Evolutionary conservation across 352 stramenopile genomes (phyloP).

Genomic region (Phytophthora megakarya): DNA sequence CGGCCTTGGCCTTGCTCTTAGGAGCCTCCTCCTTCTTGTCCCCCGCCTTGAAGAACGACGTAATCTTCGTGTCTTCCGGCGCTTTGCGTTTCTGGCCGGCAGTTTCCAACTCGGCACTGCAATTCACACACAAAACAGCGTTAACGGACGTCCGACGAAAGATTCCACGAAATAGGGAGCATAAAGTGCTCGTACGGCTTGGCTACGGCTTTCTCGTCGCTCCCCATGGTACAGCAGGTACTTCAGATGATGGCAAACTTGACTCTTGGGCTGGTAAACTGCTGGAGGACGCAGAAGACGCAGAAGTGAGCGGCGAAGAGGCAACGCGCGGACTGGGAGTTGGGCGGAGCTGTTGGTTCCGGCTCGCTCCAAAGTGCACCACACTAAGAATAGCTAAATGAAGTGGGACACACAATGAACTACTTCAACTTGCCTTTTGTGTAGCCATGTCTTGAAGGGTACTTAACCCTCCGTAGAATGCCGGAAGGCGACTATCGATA

Average conservation of each 20-base stretch:
- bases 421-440: constrained; percentile 28
- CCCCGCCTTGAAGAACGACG: constrained; percentile 35
- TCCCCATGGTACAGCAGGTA: constrained; percentile 34
- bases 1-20: constrained; percentile 49
- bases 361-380: constrained; percentile 17
- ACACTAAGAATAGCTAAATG: constrained; percentile 28
- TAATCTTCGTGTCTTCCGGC: constrained; percentile 37
- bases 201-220: constrained; percentile 39
- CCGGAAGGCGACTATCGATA: constrained; percentile 7
- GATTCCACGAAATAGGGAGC: not conserved
- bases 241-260: constrained; percentile 1
- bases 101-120: constrained; percentile 43
- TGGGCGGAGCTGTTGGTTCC: constrained; percentile 23
- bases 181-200: constrained; percentile 42
- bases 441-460: constrained; percentile 10
- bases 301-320: constrained; percentile 13
- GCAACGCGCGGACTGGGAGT: constrained; percentile 5
- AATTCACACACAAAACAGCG: constrained; percentile 6
- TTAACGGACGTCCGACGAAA: not conserved
- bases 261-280: not conserved
- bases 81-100: constrained; percentile 53
- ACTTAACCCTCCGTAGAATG: too few species aligned
- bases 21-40: constrained; percentile 24
- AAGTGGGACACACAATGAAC: constrained; percentile 16
- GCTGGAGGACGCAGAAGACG: constrained; percentile 23